Evolutionary conservation across 257 asterid species (phyloP), one percentile per base, ranked within the genome.

Genomic region (Solanum dulcamara): DNA sequence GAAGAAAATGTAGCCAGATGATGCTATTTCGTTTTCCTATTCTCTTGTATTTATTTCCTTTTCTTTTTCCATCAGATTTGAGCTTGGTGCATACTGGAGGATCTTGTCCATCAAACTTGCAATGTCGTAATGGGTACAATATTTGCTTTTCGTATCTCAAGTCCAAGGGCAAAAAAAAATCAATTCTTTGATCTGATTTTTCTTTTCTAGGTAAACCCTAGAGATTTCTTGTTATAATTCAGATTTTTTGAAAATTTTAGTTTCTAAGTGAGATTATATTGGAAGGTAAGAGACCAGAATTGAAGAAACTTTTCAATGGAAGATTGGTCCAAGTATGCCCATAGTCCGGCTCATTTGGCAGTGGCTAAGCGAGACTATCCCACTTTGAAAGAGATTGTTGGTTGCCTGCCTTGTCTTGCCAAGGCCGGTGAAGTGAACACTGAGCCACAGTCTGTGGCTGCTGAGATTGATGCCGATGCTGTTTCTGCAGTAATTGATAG

Each of bases 321-420:
- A 87, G 99, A 97, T 88, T 91, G 92, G 89, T 89, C 98, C 77
- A 93, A 89, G 81, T 97, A 95, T 85, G 86, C 85, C 0, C 98
- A 95, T 84, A 95, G 99, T 87, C 96, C 98, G 14, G 97, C 92
- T 35, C 98, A 97, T 92, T 86, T 90, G 90, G 96, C 98, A 0
- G 98, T 95, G 83, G 89, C 91, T 40, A 91, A 87, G 87, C 93
- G 93, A 57, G 98, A 97, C 88, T 83, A 93, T 88, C 82, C 87
- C 17, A 87, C 93, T 17, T 83, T 95, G 90, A 97, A 89, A 86
- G 81, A 88, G 88, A 87, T 94, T 44, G 97, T 94, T 67, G 89
- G 87, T 7, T 91, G 87, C 22, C 96, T 97, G 40, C 98, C 98
- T 72, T 90, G 85, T 67, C 92, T 97, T 80, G 91, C 98, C 26